phyloP scores from a whole-genome alignment of 805 yeast genomes.

The Saccharomycopsis malanga region DNA sequence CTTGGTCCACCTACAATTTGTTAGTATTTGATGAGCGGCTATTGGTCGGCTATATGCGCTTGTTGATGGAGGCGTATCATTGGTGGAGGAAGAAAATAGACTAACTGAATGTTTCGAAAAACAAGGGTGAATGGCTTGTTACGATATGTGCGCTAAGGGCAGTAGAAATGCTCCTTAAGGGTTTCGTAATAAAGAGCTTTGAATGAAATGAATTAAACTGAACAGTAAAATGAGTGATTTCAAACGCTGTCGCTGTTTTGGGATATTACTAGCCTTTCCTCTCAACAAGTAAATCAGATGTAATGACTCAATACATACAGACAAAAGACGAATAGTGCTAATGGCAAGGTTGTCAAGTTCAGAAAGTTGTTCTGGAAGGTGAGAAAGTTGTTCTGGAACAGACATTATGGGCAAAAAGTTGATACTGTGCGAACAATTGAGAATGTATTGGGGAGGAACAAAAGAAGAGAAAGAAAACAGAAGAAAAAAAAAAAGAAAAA shows the following conservation, averaged over 20 bases:
- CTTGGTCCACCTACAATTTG: slow-evolving; percentile 55
- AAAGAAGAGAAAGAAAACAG: too few species aligned
- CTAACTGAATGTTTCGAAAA: background rate
- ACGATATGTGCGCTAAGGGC: too few species aligned
- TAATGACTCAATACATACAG: slow-evolving; percentile 29
- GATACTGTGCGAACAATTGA: background rate
- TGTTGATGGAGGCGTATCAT: background rate
- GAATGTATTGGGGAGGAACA: background rate
- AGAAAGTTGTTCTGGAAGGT: slow-evolving; percentile 23
- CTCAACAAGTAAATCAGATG: too few species aligned
- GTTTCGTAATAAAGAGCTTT: too few species aligned
- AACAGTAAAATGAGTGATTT: too few species aligned
- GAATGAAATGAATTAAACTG: too few species aligned
- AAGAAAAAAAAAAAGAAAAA: too few species aligned
- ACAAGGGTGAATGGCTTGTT: background rate
- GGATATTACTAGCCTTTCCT: too few species aligned
- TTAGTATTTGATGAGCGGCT: slow-evolving; percentile 16
- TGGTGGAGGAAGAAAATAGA: background rate
- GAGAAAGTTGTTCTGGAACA: too few species aligned
- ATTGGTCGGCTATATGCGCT: too few species aligned
- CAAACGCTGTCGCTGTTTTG: too few species aligned
- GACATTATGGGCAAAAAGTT: background rate
- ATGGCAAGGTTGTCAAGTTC: slow-evolving; percentile 71
- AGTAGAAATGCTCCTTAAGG: too few species aligned
- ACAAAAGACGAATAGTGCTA: slow-evolving; percentile 80